These are phyloP conservation scores for Ceratopteris richardii DNA, from an alignment of 75 land plant genomes.

Conservation along the genomic window DNA sequence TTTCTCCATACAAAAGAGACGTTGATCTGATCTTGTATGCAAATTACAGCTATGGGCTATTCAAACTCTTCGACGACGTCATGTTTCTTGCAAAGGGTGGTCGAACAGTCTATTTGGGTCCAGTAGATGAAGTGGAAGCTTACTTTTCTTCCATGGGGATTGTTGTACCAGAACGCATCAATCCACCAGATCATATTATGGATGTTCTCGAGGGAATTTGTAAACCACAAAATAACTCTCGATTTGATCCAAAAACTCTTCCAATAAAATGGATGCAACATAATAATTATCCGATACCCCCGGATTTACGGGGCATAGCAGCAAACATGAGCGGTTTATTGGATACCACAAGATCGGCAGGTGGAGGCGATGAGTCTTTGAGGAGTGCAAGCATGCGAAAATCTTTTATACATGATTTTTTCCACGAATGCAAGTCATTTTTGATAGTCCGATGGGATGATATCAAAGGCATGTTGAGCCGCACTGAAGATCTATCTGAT, in stretches of 20 bases:
- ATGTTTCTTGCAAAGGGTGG: conserved; percentile 97
- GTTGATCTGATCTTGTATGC: too few relatives aligned
- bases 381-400: conserved; percentile 6
- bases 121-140: conserved; percentile 73
- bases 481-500: conserved; percentile 52
- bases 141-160: conserved; percentile 76
- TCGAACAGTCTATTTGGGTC: conserved; percentile 71
- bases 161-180: conserved; percentile 79
- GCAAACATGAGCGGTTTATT: conserved; percentile 15
- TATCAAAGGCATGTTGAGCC: conserved; percentile 33
- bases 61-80: conserved; percentile 89
- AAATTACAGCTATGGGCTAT: conserved; percentile 67
- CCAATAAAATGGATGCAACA: conserved; percentile 90
- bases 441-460: conserved; percentile 50
- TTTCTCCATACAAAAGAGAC: too few relatives aligned
- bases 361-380: not conserved
- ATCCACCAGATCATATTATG: conserved; percentile 92
- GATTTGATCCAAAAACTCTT: conserved; percentile 43
- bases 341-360: not conserved
- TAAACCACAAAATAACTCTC: conserved; percentile 39
- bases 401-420: conserved; percentile 58
- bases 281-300: conserved; percentile 69
- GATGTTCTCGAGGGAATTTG: conserved; percentile 85
- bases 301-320: conserved; percentile 43
- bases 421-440: conserved; percentile 45